Evolutionary conservation across 768 basidiomycete species (phyloP), one percentile per base, ranked within the genome.

Genomic region (Mycena haematopus): DNA sequence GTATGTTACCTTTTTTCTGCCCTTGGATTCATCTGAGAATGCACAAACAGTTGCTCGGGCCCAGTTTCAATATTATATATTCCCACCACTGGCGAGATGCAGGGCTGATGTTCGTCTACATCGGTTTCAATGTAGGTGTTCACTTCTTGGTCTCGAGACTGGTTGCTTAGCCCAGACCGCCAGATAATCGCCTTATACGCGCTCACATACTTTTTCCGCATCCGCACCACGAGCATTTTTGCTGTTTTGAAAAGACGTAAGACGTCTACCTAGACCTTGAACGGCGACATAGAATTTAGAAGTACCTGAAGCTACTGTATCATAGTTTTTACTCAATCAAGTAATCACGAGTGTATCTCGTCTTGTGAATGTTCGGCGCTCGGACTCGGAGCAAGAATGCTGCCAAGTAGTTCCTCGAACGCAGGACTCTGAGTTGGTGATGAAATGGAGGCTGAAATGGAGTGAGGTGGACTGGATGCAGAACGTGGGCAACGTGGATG

Each of bases 201-300:
- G 1, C 75, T 87, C 58, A 88, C 87, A 1, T 89, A 87, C 60
- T 50, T 86, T 35, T 86, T 85, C 72, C 80, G 86, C 40, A 79
- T 87, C 31, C 74, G 77, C 25, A 70, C 69, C 21, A 67, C 69
- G 11, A 75, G 73, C 46, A 52, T 75, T 25, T 70, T 75, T 15
- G 22, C 57, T 1, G 65, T 67, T 22, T 62, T 74, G 25, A 70
- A 63, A 60, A 69, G 53, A 22, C 58, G 66, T 53, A 66, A 63
- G 36, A 27, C 62, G 2, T 56, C 61, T 2, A n/a, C 45, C 19
- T 63, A 62, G 56, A 47, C 54, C 33, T 27, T 29, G 6, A 31
- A 31, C 9, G 9, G 9, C 29, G 29, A 31, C 29, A 31, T 31
- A 9, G 29, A 31, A n/a, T n/a, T n/a, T n/a, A n/a, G n/a, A n/a